Percentiles rank a stretch among this genome's conserved stretches.
Conservation (phyloP, 306 rosid genomes). For the Lathyrus aphaca region DNA sequence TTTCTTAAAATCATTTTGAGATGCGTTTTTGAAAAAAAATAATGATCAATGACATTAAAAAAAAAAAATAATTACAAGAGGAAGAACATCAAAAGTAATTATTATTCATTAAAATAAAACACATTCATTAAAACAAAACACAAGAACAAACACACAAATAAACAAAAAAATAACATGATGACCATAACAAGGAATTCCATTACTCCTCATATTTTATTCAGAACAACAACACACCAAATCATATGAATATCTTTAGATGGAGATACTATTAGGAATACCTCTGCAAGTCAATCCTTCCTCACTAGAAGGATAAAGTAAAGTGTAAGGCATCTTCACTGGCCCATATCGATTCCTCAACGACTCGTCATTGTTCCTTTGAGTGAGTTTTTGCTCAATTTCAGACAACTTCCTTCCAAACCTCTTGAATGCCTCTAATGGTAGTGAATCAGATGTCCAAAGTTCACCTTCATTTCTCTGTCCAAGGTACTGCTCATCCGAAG, state of each 20-base stretch:
- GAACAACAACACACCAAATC: background rate
- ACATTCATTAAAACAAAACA: background rate
- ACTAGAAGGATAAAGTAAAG: conserved; percentile 74
- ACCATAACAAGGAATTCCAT: conserved; percentile 1
- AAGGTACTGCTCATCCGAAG: conserved; percentile 61
- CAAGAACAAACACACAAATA: background rate
- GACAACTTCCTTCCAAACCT: conserved; percentile 38
- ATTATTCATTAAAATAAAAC: background rate
- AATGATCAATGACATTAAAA: no score
- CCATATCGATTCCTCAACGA: conserved; percentile 57
- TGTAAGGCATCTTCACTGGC: conserved; percentile 69
- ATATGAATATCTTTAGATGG: conserved; percentile 35
- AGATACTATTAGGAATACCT: conserved; percentile 84
- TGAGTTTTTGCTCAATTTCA: conserved; percentile 39
- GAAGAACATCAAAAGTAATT: background rate
- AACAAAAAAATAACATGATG: background rate
- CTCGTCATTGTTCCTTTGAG: conserved; percentile 40
- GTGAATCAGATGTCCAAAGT: conserved; percentile 35
- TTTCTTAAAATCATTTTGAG: no score
- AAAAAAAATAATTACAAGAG: background rate
- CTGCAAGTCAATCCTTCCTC: conserved; percentile 62
- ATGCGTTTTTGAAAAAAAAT: no score
- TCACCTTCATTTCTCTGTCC: conserved; percentile 52
- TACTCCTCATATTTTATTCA: conserved; percentile 18
- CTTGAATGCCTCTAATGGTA: conserved; percentile 37